Evolutionary conservation across 2,329 filamentous ascomycete genomes (phyloP).

Genomic region (Berkeleyomyces basicola): DNA sequence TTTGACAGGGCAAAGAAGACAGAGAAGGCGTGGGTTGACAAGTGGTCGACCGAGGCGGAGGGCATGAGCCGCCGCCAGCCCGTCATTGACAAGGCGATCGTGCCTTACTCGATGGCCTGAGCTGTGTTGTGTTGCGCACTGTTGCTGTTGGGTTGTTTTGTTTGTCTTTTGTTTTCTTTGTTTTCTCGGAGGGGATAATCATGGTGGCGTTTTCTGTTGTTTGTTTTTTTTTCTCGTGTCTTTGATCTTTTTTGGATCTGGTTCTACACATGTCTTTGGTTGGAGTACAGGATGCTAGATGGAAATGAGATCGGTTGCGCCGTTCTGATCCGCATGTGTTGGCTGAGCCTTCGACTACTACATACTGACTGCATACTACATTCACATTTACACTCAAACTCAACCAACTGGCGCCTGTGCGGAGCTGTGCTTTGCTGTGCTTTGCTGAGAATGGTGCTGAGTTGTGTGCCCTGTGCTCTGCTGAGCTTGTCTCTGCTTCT

Average conservation of each 20-base stretch:
- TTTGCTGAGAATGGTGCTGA: neutral
- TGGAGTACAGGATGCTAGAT: neutral
- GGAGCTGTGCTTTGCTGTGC: neutral
- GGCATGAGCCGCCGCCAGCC: constrained; percentile 30
- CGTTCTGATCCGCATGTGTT: neutral
- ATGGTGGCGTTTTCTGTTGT: constrained; percentile 1
- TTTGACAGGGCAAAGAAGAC: constrained; percentile 50
- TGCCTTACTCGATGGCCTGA: constrained; percentile 35
- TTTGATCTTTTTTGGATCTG: neutral
- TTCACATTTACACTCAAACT: no score
- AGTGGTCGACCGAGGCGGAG: constrained; percentile 39
- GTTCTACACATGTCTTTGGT: neutral
- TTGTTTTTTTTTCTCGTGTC: neutral
- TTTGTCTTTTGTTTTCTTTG: neutral
- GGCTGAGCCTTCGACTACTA: neutral
- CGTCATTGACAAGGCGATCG: constrained; percentile 46
- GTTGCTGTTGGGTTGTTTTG: neutral
- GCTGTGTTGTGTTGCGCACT: neutral
- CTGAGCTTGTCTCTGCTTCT: neutral
- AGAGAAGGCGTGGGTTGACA: constrained; percentile 55
- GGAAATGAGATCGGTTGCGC: neutral
- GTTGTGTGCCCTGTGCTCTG: neutral
- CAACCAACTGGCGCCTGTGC: neutral
- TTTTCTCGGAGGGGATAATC: constrained; percentile 14
- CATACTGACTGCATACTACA: no score